Base-by-base conservation (phyloP, 208 protist species). In the Trypanosoma boissoni region DNA sequence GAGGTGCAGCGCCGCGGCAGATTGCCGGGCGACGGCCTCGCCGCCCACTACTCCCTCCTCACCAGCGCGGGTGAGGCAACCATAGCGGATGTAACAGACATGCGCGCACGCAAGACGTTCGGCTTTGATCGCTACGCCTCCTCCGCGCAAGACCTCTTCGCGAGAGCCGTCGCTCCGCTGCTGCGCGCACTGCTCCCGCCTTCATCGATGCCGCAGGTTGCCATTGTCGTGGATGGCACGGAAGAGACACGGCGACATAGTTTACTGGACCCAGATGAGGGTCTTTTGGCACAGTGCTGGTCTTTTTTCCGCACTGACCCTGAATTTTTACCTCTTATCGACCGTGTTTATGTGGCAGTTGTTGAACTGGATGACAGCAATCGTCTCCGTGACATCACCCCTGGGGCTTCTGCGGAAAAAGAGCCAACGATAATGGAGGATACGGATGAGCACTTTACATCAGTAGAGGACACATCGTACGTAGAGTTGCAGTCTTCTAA, bases 361-460 rank as follows among this genome's bases (percentile, higher is more conserved):
- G 77, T 89, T 0, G 73, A 74, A 9, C 49, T 86, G 31, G 72
- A 79, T 36, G 75, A 83, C 52, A 65, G 77, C 68, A 85, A 87
- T 54, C 69, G 56, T 0, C 48, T 92, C 2, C 51, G 62, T 7
- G 85, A 92, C 48, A 54, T 83, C 29, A 57, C 23, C 32, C 18
- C 36, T 18, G 29, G n/a, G 5, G 62, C 9, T 8, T 6, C 9
- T 3, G 51, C 37, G 9, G 31, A 31, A 29, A 29, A 36, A 8
- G 68, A 81, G 64, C 76, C 79, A n/a, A 76, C 65, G 0, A 68
- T 92, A 10, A 68, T 88, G 34, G 85, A 92, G 34, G 81, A 87
- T 50, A 72, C 60, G 0, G 59, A 68, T 20, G 79, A 89, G 36
- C 72, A 74, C 46, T 88, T 92, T 52, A 87, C 86, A 0, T 68